A percentile compares a stretch with the other conserved stretches of the same genome.
phyloP scores from a whole-genome alignment of 1,284 basidiomycete species.

The Malassezia restricta region DNA sequence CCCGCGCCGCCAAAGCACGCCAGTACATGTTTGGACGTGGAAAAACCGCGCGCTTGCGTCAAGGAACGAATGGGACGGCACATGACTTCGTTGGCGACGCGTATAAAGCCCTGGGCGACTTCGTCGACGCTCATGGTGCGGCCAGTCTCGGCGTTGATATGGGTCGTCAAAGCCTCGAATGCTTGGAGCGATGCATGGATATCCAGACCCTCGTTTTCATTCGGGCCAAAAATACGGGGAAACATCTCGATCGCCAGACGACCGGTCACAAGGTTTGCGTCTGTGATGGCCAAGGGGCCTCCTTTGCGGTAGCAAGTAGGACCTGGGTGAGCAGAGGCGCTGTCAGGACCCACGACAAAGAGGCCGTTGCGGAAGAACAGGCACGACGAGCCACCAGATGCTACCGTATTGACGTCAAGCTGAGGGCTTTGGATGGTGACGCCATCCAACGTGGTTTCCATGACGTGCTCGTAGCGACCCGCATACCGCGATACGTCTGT shows the following conservation, averaged over 20 bases:
- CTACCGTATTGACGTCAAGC: conserved; percentile 47
- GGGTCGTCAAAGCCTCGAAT: conserved; percentile 58
- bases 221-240: conserved; percentile 74
- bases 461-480: conserved; percentile 72
- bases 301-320: conserved; percentile 44
- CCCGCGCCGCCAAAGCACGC: conserved; percentile 84
- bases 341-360: conserved; percentile 42
- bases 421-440: conserved; percentile 79
- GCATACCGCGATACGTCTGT: conserved; percentile 81
- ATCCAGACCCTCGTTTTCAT: conserved; percentile 70
- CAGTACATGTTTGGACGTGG: conserved; percentile 72
- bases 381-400: conserved; percentile 36
- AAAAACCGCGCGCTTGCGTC: conserved; percentile 78
- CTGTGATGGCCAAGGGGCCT: conserved; percentile 42
- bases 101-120: conserved; percentile 62
- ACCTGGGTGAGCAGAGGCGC: conserved; percentile 40
- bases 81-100: conserved; percentile 53
- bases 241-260: conserved; percentile 50
- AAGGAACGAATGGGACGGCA: conserved; percentile 78
- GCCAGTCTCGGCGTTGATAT: conserved; percentile 59
- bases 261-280: conserved; percentile 43
- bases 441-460: conserved; percentile 81
- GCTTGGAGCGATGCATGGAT: conserved; percentile 51
- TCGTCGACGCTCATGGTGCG: conserved; percentile 63
- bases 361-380: conserved; percentile 43